phyloP scores from a whole-genome alignment of 306 rosid species.

The Acacia acuminata region DNA sequence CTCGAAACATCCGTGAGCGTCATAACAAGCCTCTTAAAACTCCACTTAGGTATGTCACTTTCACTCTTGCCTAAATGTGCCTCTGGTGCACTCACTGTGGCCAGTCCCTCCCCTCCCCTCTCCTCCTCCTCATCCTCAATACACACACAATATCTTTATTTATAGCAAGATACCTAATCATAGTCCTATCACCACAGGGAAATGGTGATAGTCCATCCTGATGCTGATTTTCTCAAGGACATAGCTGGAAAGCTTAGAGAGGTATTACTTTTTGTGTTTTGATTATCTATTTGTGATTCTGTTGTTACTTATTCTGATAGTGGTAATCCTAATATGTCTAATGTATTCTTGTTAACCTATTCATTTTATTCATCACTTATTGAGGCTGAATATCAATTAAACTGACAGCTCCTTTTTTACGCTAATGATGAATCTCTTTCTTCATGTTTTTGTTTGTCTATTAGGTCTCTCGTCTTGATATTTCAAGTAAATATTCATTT shows the following conservation, averaged over 20 bases:
- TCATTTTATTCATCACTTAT: neutral
- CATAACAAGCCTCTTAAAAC: slow-evolving; percentile 93
- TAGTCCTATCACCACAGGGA: slow-evolving; percentile 53
- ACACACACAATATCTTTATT: neutral
- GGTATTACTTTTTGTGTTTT: slow-evolving; percentile 44
- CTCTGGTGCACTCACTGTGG: neutral
- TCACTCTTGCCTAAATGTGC: neutral
- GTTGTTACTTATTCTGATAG: slow-evolving; percentile 11
- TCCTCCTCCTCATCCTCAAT: neutral
- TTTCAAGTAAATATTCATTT: neutral
- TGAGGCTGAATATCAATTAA: neutral
- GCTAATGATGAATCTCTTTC: neutral
- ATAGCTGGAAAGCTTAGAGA: slow-evolving; percentile 86
- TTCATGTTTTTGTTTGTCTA: neutral
- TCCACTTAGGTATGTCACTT: slow-evolving; percentile 72
- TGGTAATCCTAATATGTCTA: neutral
- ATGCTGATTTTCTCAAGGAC: slow-evolving; percentile 81
- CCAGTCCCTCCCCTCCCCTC: neutral
- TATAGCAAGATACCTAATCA: neutral
- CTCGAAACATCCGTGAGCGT: slow-evolving; percentile 93
- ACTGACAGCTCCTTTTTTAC: neutral
- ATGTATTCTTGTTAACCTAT: neutral
- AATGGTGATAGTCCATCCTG: slow-evolving; percentile 97
- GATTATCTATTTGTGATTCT: slow-evolving; percentile 1
- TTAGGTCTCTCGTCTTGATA: neutral